Evolutionary conservation across 2,329 filamentous ascomycete genomes (phyloP), one percentile per base, ranked within the genome.

Genomic region (Ceratocystiopsis sp.): DNA sequence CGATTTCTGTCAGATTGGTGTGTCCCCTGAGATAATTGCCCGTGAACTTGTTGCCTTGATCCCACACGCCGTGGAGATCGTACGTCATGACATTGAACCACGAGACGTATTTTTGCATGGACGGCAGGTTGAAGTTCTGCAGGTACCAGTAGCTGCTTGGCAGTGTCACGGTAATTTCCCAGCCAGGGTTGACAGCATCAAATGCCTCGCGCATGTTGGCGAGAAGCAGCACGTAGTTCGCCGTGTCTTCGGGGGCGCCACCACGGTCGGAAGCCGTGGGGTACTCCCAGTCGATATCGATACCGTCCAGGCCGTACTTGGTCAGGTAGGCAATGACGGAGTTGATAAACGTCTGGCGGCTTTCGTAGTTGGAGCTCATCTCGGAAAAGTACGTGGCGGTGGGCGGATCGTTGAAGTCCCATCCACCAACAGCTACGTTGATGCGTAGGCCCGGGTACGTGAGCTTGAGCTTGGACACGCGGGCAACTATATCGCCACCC

Each of bases 1-100:
- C 50, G 32, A 68, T 66, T 47, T 69, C 65, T 0, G 64, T 66
- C 7, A 69, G 39, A 47, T 71, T 68, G 1, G 64, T 66, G 44
- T 69, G 66, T 0, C 56, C 49, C n/a, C 56, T 50, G 11, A 64
- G 49, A 15, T 53, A 52, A 0, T 51, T 34, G 1, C 61, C 62
- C 6, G 52, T 50, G 14, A 2, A 45, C 33, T 48, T 39, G 35
- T 39, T 45, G 2, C 35, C 13, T 11, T 37, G 36, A 43, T 66
- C 62, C 62, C 62, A 66, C 0, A 50, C 42, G 4, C 64, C 65
- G 46, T 66, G 60, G 0, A 66, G 41, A 46, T 64, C 61, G 43
- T 65, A 66, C 6, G 36, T 33, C 49, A 51, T 48, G 10, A 50
- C 16, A 37, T 49, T 51, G 43, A 52, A 49, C 42, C 43, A 51